Conservation (phyloP, 2,329 filamentous ascomycete genomes). For the Stachybotrys elegans region DNA sequence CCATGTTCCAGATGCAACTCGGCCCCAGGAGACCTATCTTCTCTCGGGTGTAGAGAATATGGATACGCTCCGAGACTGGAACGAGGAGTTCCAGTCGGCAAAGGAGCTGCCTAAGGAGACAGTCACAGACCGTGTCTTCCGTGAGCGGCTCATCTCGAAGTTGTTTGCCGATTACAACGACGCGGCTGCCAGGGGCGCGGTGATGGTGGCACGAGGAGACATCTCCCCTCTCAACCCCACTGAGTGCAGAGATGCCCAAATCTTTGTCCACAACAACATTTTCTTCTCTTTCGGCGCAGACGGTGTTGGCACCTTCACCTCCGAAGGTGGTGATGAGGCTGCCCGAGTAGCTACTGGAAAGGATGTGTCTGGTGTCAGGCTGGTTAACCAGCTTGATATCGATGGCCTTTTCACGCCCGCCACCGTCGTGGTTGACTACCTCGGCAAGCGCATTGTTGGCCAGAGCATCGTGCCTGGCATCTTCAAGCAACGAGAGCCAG, state of each 20-base stretch:
- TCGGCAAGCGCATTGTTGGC: conserved; percentile 93
- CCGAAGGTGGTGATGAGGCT: conserved; percentile 93
- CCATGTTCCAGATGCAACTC: conserved; percentile 78
- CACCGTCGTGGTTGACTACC: conserved; percentile 93
- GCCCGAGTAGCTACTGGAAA: conserved; percentile 94
- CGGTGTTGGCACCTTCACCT: conserved; percentile 93
- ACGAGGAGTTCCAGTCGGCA: conserved; percentile 97
- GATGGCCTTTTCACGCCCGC: conserved; percentile 91
- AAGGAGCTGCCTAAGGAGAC: conserved; percentile 89
- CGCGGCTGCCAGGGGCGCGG: conserved; percentile 84
- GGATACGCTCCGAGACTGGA: conserved; percentile 95
- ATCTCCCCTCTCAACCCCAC: conserved; percentile 93
- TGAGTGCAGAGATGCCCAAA: conserved; percentile 87
- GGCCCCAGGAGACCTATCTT: conserved; percentile 89
- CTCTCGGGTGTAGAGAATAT: conserved; percentile 88
- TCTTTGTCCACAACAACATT: conserved; percentile 99
- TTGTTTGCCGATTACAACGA: conserved; percentile 98
- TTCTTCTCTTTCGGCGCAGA: conserved; percentile 99
- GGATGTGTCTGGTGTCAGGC: conserved; percentile 88
- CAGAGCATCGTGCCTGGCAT: conserved; percentile 98
- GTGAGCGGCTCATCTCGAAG: conserved; percentile 89
- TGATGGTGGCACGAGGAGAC: conserved; percentile 87
- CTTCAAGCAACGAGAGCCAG: conserved; percentile 96
- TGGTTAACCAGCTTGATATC: conserved; percentile 96
- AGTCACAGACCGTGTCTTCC: conserved; percentile 92